Percentiles rank a stretch among this genome's conserved stretches.
phyloP scores from a whole-genome alignment of 805 yeast genomes.

The Saccharomycopsis fibuligera region DNA sequence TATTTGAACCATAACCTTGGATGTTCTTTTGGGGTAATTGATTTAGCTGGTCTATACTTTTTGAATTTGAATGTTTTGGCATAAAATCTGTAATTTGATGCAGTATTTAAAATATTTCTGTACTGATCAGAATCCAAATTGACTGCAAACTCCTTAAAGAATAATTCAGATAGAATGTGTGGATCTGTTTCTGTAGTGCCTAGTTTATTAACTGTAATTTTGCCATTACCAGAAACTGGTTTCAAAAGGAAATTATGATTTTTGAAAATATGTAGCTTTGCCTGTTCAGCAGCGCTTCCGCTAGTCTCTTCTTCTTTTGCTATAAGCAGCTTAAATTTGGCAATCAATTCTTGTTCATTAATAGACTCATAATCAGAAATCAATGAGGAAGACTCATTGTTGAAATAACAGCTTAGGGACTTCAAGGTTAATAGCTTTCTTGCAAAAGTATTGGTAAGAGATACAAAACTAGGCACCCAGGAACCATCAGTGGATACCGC shows the following conservation, averaged over 20 bases:
- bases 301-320: constrained; percentile 24
- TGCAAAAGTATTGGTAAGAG: constrained; percentile 59
- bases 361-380: constrained; percentile 35
- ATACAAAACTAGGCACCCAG: constrained; percentile 83
- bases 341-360: constrained; percentile 36
- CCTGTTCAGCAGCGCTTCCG: not conserved
- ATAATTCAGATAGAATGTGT: constrained; percentile 65
- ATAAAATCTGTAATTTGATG: constrained; percentile 76
- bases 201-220: constrained; percentile 68
- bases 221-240: constrained; percentile 89
- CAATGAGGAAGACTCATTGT: constrained; percentile 54
- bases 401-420: constrained; percentile 77
- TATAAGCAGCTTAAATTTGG: constrained; percentile 42
- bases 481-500: constrained; percentile 83
- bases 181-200: constrained; percentile 67
- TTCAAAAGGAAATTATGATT: constrained; percentile 55
- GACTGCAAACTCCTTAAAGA: constrained; percentile 85
- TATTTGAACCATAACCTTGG: constrained; percentile 81
- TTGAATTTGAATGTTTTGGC: constrained; percentile 70
- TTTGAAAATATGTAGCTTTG: constrained; percentile 7
- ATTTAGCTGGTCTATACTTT: constrained; percentile 55
- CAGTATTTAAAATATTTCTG: constrained; percentile 70
- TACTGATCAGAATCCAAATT: constrained; percentile 83
- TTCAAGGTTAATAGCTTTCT: constrained; percentile 72
- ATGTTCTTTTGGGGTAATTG: constrained; percentile 40